Conservation (phyloP, 352 stramenopile species). For the Pythium utonaiense region DNA sequence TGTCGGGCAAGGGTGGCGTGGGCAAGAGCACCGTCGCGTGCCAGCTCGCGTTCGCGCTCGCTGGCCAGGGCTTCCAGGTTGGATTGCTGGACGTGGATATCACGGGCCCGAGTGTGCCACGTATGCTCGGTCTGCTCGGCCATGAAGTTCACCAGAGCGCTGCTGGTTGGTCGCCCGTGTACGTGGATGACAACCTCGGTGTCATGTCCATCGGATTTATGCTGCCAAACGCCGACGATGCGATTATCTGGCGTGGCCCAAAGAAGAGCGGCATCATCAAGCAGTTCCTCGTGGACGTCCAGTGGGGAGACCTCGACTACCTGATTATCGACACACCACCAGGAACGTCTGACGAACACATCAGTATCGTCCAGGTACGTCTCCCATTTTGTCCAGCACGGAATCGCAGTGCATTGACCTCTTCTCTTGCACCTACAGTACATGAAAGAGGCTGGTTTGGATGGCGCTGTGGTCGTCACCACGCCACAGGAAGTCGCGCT, state of each 20-base stretch:
- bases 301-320: slow-evolving; percentile 99
- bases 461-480: slow-evolving; percentile 98
- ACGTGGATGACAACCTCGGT: slow-evolving; percentile 96
- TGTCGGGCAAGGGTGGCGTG: slow-evolving; percentile 99
- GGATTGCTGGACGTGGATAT: slow-evolving; percentile 99
- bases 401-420: too few species aligned
- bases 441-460: slow-evolving; percentile 94
- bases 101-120: slow-evolving; percentile 96
- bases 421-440: slow-evolving; percentile 61
- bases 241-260: slow-evolving; percentile 99
- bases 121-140: slow-evolving; percentile 93
- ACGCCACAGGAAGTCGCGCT: slow-evolving; percentile 99
- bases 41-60: slow-evolving; percentile 97
- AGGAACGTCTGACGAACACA: slow-evolving; percentile 99
- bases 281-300: slow-evolving; percentile 99
- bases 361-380: slow-evolving; percentile 96
- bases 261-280: slow-evolving; percentile 99
- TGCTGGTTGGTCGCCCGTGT: slow-evolving; percentile 99
- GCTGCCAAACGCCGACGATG: slow-evolving; percentile 95
- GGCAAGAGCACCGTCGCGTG: slow-evolving; percentile 99
- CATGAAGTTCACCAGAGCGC: slow-evolving; percentile 97
- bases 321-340: slow-evolving; percentile 99
- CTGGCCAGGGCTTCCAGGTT: slow-evolving; percentile 91
- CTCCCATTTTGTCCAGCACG: too few species aligned
- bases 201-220: slow-evolving; percentile 99